Evolutionary conservation across 306 rosid genomes (phyloP).

Genomic region (Fragaria vesca): DNA sequence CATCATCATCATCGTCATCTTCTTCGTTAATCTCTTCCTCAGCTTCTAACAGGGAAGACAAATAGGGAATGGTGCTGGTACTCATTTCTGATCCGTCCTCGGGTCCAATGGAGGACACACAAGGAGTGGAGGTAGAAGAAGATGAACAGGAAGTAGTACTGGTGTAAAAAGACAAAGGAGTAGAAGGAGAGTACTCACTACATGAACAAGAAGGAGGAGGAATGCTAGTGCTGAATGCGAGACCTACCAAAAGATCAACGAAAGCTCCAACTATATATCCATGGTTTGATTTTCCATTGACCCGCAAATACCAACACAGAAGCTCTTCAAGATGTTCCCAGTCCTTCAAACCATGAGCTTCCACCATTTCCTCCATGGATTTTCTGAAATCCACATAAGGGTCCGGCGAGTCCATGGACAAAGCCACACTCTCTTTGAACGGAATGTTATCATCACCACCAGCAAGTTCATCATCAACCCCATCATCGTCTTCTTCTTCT

Average conservation of each 20-base stretch:
- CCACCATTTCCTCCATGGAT: conserved; percentile 88
- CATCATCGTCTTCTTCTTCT: not conserved
- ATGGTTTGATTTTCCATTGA: conserved; percentile 48
- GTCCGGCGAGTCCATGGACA: conserved; percentile 54
- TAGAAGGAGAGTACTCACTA: conserved; percentile 17
- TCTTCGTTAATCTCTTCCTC: conserved; percentile 33
- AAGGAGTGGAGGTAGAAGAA: conserved; percentile 38
- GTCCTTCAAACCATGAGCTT: conserved; percentile 51
- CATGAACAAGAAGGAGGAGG: not conserved
- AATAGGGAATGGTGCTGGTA: conserved; percentile 24
- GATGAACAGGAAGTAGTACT: conserved; percentile 36
- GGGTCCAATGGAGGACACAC: conserved; percentile 37
- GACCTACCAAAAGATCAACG: conserved; percentile 63
- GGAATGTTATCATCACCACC: conserved; percentile 18
- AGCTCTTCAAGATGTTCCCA: conserved; percentile 78
- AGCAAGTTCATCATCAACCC: not conserved
- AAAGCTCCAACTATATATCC: conserved; percentile 58
- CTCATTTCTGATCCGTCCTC: conserved; percentile 32
- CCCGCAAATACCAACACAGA: conserved; percentile 58
- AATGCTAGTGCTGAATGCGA: conserved; percentile 25
- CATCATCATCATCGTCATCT: conserved; percentile 16
- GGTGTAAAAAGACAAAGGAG: conserved; percentile 41
- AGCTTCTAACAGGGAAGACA: conserved; percentile 48
- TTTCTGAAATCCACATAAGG: conserved; percentile 65
- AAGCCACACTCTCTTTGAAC: conserved; percentile 44